A percentile compares a stretch with the other conserved stretches of the same genome.
phyloP scores from a whole-genome alignment of 495 filamentous ascomycete genomes.

The Talaromyces liani region DNA sequence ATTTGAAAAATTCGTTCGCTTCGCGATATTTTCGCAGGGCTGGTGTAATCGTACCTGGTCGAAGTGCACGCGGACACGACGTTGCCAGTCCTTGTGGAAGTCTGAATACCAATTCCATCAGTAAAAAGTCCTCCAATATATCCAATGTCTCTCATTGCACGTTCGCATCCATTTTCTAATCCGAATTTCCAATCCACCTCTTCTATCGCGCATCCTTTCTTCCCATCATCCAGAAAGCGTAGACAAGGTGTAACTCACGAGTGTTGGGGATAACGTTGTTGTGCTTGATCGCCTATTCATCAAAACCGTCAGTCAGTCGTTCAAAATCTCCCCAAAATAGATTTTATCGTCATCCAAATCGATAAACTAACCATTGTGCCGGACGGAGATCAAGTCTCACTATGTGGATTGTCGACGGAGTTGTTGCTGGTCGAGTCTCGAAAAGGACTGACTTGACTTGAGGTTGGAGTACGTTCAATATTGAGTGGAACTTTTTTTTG shows the following conservation, averaged over 20 bases:
- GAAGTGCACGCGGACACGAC: constrained; percentile 96
- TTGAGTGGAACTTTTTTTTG: constrained; percentile 38
- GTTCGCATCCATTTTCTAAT: constrained; percentile 13
- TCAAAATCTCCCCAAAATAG: neutral
- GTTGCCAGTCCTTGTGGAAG: constrained; percentile 99
- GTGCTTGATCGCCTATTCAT: constrained; percentile 87
- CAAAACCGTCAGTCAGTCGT: neutral
- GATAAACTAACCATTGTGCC: constrained; percentile 55
- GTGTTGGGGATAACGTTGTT: constrained; percentile 98
- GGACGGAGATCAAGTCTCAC: constrained; percentile 54
- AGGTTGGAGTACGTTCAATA: constrained; percentile 16
- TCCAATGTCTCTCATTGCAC: neutral
- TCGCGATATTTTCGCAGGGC: constrained; percentile 12
- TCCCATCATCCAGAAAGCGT: neutral
- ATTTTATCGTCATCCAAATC: neutral
- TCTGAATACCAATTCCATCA: constrained; percentile 36
- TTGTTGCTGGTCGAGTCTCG: constrained; percentile 46
- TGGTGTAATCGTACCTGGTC: constrained; percentile 73
- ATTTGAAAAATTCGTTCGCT: neutral
- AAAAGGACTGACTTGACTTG: constrained; percentile 18
- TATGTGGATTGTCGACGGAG: constrained; percentile 32
- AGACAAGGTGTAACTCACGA: constrained; percentile 54
- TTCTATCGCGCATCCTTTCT: constrained; percentile 1
- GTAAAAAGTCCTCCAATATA: constrained; percentile 14
- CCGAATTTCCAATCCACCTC: no score